These are phyloP conservation scores for Aegilops umbellulata DNA, from an alignment of 176 grass and related monocot species.

Conservation along the genomic window DNA sequence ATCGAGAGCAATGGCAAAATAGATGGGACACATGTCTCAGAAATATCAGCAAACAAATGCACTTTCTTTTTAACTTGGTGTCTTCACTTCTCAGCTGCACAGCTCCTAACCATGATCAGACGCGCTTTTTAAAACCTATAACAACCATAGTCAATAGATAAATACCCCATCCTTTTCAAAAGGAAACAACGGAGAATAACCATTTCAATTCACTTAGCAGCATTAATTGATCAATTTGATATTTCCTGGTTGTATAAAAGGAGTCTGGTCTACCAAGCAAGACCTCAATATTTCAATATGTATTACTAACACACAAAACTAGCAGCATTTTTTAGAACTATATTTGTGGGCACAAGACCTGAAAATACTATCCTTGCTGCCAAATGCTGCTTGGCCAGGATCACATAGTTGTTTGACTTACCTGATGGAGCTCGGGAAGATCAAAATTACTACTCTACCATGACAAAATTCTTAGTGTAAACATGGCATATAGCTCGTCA, in stretches of 20 bases:
- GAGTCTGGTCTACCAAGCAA: background rate
- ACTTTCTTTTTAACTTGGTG: constrained; percentile 33
- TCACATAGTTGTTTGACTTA: background rate
- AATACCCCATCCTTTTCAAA: constrained; percentile 20
- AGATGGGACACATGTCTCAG: constrained; percentile 4
- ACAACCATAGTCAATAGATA: constrained; percentile 40
- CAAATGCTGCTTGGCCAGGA: background rate
- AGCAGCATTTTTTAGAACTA: background rate
- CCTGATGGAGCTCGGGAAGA: background rate
- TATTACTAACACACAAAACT: background rate
- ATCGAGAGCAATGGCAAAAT: constrained; percentile 13
- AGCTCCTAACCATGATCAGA: constrained; percentile 53
- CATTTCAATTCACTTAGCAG: background rate
- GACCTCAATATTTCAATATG: background rate
- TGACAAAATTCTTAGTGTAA: background rate
- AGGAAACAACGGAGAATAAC: background rate
- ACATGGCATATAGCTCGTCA: background rate
- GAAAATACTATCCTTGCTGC: background rate
- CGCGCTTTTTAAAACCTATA: constrained; percentile 65
- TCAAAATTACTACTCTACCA: background rate
- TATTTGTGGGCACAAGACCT: background rate
- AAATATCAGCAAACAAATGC: constrained; percentile 20
- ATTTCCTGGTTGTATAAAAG: background rate
- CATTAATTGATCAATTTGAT: background rate
- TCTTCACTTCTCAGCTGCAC: constrained; percentile 41